Base-by-base conservation (phyloP, 1,284 basidiomycete genomes). In the Ceratobasidium sp. region DNA sequence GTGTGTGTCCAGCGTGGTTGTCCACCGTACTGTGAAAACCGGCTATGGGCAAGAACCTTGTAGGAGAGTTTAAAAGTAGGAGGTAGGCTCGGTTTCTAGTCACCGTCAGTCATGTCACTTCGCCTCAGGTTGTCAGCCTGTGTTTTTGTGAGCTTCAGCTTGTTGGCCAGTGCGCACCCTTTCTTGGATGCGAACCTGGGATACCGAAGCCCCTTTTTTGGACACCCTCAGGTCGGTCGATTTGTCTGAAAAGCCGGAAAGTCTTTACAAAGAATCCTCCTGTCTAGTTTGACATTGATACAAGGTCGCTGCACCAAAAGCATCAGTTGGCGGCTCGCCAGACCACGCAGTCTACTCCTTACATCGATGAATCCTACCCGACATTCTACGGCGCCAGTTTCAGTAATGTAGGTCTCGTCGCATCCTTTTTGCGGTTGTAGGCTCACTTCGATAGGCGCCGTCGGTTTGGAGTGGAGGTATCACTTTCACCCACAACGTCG, bases 401-500 rank as follows among this genome's bases (percentile, higher is more conserved):
- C 78, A 84, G 84, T 76, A 86, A 86, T 78, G 87, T 86, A 76
- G 75, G 81, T 74, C 7, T 29, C 37, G 37, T 39, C 27, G 29
- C 31, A 48, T 29, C n/a, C 22, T 59, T 39, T 14, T 24, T 37
- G 14, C 16, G 24, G 24, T 4, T 27, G 13, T 1, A 16, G 29
- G 9, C 53, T 31, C 34, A 41, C 41, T 48, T 53, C 27, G 37
- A 16, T 76, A 88, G 87, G 84, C 83, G 66, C 84, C 85, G 0
- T 86, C 85, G 76, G 81, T 88, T 41, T 88, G 86, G 85, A 85
- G 79, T 37, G 86, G 86, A 13, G 87, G 87, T 14, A 78, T 88
- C 56, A 87, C 87, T 76, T 88, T 88, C 77, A 88, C 87, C 4
- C 86, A 88, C 76, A 82, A 85, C 64, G 86, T 88, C 83, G 80